A percentile compares a stretch with the other conserved stretches of the same genome.
phyloP scores from a whole-genome alignment of 2,329 filamentous ascomycete genomes.

The Penicillium sp. region DNA sequence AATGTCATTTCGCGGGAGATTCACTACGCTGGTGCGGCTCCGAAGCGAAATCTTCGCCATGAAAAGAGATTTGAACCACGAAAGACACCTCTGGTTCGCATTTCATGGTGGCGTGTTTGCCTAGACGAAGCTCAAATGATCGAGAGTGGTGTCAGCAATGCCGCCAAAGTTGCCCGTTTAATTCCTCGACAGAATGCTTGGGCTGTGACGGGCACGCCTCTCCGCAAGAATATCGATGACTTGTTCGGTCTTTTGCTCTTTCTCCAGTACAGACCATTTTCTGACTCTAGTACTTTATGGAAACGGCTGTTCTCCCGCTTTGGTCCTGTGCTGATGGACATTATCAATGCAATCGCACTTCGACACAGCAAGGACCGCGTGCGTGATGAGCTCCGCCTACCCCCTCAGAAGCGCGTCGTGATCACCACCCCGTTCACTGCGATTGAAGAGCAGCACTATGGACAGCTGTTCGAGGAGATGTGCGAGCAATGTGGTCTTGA shows the following conservation, averaged over 20 bases:
- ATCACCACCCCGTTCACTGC: slow-evolving; percentile 87
- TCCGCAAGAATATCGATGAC: slow-evolving; percentile 74
- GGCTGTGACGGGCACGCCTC: slow-evolving; percentile 87
- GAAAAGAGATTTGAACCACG: slow-evolving; percentile 61
- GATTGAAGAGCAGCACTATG: slow-evolving; percentile 87
- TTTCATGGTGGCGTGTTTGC: slow-evolving; percentile 82
- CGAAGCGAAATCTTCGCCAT: slow-evolving; percentile 63
- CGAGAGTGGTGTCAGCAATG: slow-evolving; percentile 78
- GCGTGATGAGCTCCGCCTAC: slow-evolving; percentile 71
- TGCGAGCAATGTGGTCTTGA: slow-evolving; percentile 64
- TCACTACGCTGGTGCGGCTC: slow-evolving; percentile 66
- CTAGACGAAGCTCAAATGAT: slow-evolving; percentile 78
- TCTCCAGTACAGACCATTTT: slow-evolving; percentile 72
- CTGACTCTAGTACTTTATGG: slow-evolving; percentile 62
- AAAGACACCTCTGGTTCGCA: slow-evolving; percentile 71
- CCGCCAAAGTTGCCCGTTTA: slow-evolving; percentile 71
- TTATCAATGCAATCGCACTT: slow-evolving; percentile 70
- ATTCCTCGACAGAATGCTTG: slow-evolving; percentile 84
- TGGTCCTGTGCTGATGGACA: slow-evolving; percentile 59
- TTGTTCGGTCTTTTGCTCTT: slow-evolving; percentile 78
- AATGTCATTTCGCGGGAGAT: slow-evolving; percentile 73
- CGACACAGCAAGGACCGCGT: slow-evolving; percentile 82
- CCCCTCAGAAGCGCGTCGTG: slow-evolving; percentile 77
- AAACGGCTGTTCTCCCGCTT: slow-evolving; percentile 58
- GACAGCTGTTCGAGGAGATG: slow-evolving; percentile 70